Evolutionary conservation across 805 yeast species (phyloP), one percentile per base, ranked within the genome.

Genomic region (Cyberlindnera misumaiensis): DNA sequence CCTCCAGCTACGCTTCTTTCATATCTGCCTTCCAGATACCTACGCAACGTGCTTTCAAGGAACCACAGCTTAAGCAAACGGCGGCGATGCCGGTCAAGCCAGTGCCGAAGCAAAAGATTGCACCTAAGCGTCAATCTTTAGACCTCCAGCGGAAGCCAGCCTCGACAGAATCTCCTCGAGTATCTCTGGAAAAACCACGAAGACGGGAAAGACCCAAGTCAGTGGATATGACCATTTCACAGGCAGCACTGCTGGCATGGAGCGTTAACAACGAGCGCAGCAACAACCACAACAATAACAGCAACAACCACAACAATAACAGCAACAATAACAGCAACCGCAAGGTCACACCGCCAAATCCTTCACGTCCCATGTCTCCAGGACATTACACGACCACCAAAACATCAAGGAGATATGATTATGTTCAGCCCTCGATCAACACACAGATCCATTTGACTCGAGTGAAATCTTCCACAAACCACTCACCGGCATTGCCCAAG

Each of bases 211-310:
- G 56, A 24, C 55, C 56, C 10, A 52, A 51, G 31, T 52, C 58
- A 3, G 44, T 49, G 16, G 57, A 54, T 13, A 17, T 48, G 5
- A 40, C 56, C 4, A 38, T 53, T 6, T 44, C 47, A 9, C 48
- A 48, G 36, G 58, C 58, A 16, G 58, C 58, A 1, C 15, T 45
- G 4, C 30, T 51, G 4, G 58, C 58, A 4, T 54, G 58, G 58
- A 30, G 28, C n/a, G 36, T 26, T 7, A 54, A 51, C 30, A 42
- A 38, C 16, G 42, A 42, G 17, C 24, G 24, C 24, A 20, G 8
- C 24, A 8, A 8, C 8, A 20, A 5, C n/a, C n/a, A n/a, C n/a
- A n/a, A n/a, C n/a, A n/a, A n/a, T n/a, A n/a, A n/a, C n/a, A 27
- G n/a, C 29, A n/a, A 12, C 7, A 6, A 12, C 14, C n/a, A n/a